A percentile compares a stretch with the other conserved stretches of the same genome.
These are phyloP conservation scores for Primulina tabacum DNA, from an alignment of 257 asterid genomes.

Conservation along the genomic window DNA sequence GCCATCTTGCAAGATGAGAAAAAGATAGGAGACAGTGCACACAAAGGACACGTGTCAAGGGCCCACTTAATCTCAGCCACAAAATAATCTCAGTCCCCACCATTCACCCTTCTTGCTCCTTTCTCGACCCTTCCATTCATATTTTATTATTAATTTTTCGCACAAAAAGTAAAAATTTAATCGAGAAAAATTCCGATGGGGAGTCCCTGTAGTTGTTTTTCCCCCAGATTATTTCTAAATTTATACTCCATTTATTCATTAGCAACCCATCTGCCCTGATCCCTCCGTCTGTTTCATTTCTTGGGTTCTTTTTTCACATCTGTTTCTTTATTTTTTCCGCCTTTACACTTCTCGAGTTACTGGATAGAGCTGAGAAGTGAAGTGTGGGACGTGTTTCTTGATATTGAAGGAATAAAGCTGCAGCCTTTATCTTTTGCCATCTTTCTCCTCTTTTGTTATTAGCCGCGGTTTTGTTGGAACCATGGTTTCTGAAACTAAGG, in stretches of 20 bases:
- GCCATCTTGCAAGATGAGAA: constrained; percentile 22
- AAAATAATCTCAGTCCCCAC: constrained; percentile 27
- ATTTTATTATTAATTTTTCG: constrained; percentile 19
- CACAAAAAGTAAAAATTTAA: background rate
- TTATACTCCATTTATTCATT: constrained; percentile 29
- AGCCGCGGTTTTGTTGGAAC: constrained; percentile 23
- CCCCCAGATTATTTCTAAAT: constrained; percentile 14
- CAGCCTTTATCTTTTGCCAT: constrained; percentile 16
- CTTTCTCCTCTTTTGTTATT: background rate
- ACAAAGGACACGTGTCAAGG: constrained; percentile 47
- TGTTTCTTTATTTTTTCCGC: background rate
- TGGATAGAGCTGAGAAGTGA: constrained; percentile 16
- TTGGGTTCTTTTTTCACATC: background rate
- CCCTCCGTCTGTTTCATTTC: constrained; percentile 20
- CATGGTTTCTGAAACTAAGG: constrained; percentile 65
- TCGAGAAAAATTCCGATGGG: constrained; percentile 40
- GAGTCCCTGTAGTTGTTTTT: constrained; percentile 25
- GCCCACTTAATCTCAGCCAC: constrained; percentile 55
- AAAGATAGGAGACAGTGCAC: constrained; percentile 30
- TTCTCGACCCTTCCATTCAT: constrained; percentile 45
- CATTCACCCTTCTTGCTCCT: constrained; percentile 30
- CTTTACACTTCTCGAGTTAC: constrained; percentile 12
- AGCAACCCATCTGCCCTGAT: constrained; percentile 10
- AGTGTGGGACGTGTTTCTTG: constrained; percentile 20
- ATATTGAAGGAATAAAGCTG: constrained; percentile 9